Evolutionary conservation across 2,329 filamentous ascomycete genomes (phyloP).

Genomic region (Colletotrichum coccodes): DNA sequence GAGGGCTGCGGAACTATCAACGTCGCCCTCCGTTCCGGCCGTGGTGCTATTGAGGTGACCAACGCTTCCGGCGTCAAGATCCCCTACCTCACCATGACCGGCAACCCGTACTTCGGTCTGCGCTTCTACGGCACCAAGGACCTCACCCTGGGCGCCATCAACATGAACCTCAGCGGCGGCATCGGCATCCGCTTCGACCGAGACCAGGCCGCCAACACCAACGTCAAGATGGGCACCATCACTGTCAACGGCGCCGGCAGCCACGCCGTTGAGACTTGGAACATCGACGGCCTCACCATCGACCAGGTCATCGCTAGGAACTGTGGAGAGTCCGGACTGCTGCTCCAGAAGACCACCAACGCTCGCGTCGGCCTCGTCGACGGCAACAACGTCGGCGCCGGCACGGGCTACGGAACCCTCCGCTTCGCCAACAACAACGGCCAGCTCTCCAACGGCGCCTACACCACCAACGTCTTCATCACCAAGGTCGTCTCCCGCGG

Average conservation of each 20-base stretch:
- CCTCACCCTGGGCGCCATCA: constrained; percentile 61
- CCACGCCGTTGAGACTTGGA: constrained; percentile 69
- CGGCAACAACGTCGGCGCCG: constrained; percentile 62
- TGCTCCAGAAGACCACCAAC: constrained; percentile 64
- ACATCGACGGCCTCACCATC: constrained; percentile 65
- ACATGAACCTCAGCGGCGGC: constrained; percentile 63
- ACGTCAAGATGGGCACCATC: constrained; percentile 64
- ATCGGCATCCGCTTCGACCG: constrained; percentile 68
- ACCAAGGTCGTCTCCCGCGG: constrained; percentile 65
- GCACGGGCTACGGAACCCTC: constrained; percentile 65
- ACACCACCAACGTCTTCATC: constrained; percentile 62
- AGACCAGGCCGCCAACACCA: constrained; percentile 60
- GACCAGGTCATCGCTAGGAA: constrained; percentile 62
- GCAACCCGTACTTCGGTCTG: constrained; percentile 66
- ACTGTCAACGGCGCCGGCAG: constrained; percentile 62
- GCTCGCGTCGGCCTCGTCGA: constrained; percentile 64
- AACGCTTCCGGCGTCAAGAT: constrained; percentile 60
- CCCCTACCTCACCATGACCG: constrained; percentile 66
- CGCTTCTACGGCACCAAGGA: constrained; percentile 63
- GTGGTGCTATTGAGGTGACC: constrained; percentile 64
- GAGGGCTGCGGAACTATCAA: constrained; percentile 69
- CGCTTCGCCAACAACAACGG: constrained; percentile 68
- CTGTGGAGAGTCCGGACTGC: constrained; percentile 65
- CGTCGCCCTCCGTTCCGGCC: constrained; percentile 50
- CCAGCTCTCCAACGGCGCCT: constrained; percentile 56